phyloP scores from a whole-genome alignment of 257 asterid species.

The Plectranthus barbatus region DNA sequence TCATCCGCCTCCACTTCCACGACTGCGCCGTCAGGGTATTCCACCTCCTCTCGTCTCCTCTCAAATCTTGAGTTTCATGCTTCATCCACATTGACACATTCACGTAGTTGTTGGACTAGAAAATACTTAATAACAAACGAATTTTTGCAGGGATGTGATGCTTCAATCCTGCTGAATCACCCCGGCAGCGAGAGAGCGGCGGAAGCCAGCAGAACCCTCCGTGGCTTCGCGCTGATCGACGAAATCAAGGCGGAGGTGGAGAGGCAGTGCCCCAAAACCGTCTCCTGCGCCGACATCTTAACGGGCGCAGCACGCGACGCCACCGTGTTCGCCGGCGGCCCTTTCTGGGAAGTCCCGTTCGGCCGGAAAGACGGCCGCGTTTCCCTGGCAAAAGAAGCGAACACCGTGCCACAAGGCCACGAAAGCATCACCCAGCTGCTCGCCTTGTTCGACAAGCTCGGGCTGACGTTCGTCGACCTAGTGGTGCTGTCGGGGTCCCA shows the following conservation, averaged over 20 bases:
- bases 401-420: slow-evolving; percentile 52
- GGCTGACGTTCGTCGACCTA: slow-evolving; percentile 57
- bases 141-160: slow-evolving; percentile 66
- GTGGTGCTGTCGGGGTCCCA: slow-evolving; percentile 73
- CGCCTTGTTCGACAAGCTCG: slow-evolving; percentile 46
- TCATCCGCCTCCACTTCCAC: slow-evolving; percentile 75
- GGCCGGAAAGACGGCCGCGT: slow-evolving; percentile 75
- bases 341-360: slow-evolving; percentile 77
- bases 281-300: slow-evolving; percentile 82
- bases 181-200: slow-evolving; percentile 59
- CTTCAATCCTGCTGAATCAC: slow-evolving; percentile 47
- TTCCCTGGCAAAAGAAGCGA: slow-evolving; percentile 55
- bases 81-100: no score
- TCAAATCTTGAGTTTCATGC: no score
- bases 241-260: slow-evolving; percentile 64
- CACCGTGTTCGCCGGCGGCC: slow-evolving; percentile 63
- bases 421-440: slow-evolving; percentile 55
- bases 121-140: no score
- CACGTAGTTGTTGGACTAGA: no score
- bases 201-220: slow-evolving; percentile 43
- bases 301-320: slow-evolving; percentile 70
- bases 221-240: slow-evolving; percentile 58
- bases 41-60: no score
- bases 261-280: slow-evolving; percentile 52
- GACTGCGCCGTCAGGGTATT: slow-evolving; percentile 74